These are phyloP conservation scores for Ascoidea asiatica DNA, from an alignment of 805 yeast species.

Conservation along the genomic window DNA sequence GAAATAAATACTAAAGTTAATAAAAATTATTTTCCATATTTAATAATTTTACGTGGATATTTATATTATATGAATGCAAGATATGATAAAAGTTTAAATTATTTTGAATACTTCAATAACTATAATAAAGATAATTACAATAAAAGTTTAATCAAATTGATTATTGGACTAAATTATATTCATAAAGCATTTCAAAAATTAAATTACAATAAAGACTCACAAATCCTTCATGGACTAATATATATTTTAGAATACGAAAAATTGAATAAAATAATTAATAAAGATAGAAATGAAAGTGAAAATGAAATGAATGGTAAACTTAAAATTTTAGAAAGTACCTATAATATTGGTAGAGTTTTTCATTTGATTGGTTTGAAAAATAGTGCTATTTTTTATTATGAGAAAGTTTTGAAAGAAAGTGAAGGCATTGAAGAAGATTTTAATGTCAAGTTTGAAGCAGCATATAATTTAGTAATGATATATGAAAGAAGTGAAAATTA, in stretches of 20 bases:
- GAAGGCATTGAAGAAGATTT: conserved; percentile 17
- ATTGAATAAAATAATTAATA: too few species aligned
- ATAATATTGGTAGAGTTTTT: conserved; percentile 74
- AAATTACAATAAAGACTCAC: conserved; percentile 75
- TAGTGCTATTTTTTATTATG: conserved; percentile 62
- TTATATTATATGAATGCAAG: too few species aligned
- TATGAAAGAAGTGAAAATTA: conserved; percentile 68
- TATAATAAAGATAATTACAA: too few species aligned
- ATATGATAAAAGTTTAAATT: too few species aligned
- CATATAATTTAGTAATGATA: conserved; percentile 68
- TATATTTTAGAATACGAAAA: conserved; percentile 61
- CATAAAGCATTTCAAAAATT: conserved; percentile 89
- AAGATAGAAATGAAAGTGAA: too few species aligned
- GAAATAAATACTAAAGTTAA: too few species aligned
- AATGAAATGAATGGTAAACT: conserved; percentile 19
- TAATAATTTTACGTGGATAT: too few species aligned
- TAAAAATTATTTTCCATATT: too few species aligned
- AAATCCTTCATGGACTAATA: conserved; percentile 76
- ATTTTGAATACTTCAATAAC: too few species aligned
- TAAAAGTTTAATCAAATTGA: too few species aligned
- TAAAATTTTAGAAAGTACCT: conserved; percentile 65
- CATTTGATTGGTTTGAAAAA: conserved; percentile 70
- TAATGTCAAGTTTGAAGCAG: conserved; percentile 65
- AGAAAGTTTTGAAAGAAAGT: conserved; percentile 37
- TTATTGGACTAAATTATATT: too few species aligned